phyloP scores from a whole-genome alignment of 768 basidiomycete genomes.

The Leccinellum luteum region DNA sequence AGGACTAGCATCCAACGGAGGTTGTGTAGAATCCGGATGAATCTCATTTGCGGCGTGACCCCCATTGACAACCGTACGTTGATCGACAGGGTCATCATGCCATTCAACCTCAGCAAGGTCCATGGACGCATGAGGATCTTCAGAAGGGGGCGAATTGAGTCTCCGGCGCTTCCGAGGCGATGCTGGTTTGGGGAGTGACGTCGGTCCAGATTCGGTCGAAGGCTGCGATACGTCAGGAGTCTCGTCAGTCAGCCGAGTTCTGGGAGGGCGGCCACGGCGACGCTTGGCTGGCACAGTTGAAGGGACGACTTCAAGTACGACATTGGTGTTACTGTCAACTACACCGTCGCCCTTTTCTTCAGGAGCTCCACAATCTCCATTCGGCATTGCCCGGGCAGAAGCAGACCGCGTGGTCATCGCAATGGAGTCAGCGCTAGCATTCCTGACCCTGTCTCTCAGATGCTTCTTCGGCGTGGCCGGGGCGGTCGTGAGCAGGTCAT shows the following conservation, averaged over 20 bases:
- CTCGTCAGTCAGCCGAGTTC: conserved; percentile 19
- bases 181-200: conserved; percentile 16
- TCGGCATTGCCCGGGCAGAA: conserved; percentile 19
- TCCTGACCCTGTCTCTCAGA: conserved; percentile 13
- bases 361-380: conserved; percentile 6
- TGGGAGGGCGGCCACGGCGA: conserved; percentile 32
- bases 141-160: conserved; percentile 35
- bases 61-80: conserved; percentile 13
- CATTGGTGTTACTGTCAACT: conserved; percentile 4
- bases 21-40: conserved; percentile 1
- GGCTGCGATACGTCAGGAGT: not conserved
- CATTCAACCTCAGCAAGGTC: conserved; percentile 1
- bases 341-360: conserved; percentile 8
- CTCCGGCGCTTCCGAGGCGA: conserved; percentile 46
- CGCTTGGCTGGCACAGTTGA: conserved; percentile 27
- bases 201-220: conserved; percentile 5
- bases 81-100: conserved; percentile 8
- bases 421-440: conserved; percentile 13
- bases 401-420: conserved; percentile 17
- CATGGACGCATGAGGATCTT: conserved; percentile 19
- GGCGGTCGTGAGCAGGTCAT: conserved; percentile 24
- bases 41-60: conserved; percentile 19
- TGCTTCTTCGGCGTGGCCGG: conserved; percentile 24
- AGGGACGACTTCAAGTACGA: conserved; percentile 3
- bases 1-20: not conserved